Conservation (phyloP, 805 yeast species). For the Schwanniomyces pseudopolymorphus region DNA sequence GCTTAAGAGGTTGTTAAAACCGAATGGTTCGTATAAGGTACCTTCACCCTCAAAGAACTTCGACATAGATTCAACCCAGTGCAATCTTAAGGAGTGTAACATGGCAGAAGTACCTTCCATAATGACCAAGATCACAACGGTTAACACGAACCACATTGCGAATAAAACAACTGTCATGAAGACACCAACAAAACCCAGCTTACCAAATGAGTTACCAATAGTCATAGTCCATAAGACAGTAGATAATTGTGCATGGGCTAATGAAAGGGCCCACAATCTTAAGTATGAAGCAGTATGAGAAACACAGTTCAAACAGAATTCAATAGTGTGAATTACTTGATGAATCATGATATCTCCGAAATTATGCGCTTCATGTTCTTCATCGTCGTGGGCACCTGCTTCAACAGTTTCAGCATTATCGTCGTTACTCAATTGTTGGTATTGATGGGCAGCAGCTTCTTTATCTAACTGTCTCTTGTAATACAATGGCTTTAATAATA, state of each 20-base stretch:
- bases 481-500: slow-evolving; percentile 79
- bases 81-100: slow-evolving; percentile 97
- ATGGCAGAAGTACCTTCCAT: slow-evolving; percentile 99
- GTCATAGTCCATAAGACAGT: slow-evolving; percentile 98
- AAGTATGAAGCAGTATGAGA: slow-evolving; percentile 98
- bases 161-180: slow-evolving; percentile 75
- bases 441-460: slow-evolving; percentile 52
- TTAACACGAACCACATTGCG: slow-evolving; percentile 92
- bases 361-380: slow-evolving; percentile 56
- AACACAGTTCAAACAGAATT: slow-evolving; percentile 94
- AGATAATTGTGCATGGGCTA: slow-evolving; percentile 95
- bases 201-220: slow-evolving; percentile 69
- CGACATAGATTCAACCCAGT: slow-evolving; percentile 99
- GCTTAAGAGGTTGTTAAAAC: slow-evolving; percentile 47
- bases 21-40: slow-evolving; percentile 82
- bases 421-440: slow-evolving; percentile 36
- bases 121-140: slow-evolving; percentile 85
- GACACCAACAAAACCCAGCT: slow-evolving; percentile 66
- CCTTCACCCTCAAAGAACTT: slow-evolving; percentile 98
- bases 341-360: slow-evolving; percentile 96
- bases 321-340: slow-evolving; percentile 96
- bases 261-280: slow-evolving; percentile 94
- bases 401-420: slow-evolving; percentile 39
- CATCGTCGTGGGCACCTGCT: slow-evolving; percentile 50
- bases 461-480: slow-evolving; percentile 57